These are phyloP conservation scores for Neurospora sp. DNA, from an alignment of 495 filamentous ascomycete genomes.

Conservation along the genomic window DNA sequence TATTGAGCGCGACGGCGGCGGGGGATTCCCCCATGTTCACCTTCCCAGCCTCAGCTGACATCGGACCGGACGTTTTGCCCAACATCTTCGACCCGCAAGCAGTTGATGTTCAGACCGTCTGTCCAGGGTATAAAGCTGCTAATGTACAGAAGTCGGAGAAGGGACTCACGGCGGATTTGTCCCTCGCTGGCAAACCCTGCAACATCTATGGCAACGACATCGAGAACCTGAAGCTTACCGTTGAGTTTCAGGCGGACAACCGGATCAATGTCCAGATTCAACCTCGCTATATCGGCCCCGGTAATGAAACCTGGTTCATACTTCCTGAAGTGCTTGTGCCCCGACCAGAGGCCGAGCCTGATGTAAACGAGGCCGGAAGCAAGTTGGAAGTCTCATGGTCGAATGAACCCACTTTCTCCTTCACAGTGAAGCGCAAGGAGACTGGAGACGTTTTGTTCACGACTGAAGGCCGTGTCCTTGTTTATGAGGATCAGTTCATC, in stretches of 20 bases:
- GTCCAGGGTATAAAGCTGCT: slow-evolving; percentile 63
- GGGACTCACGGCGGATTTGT: slow-evolving; percentile 52
- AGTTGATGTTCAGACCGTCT: slow-evolving; percentile 59
- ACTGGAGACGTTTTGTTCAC: slow-evolving; percentile 64
- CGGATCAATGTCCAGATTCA: slow-evolving; percentile 72
- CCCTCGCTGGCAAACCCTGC: slow-evolving; percentile 56
- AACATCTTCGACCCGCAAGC: slow-evolving; percentile 67
- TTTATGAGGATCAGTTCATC: slow-evolving; percentile 78
- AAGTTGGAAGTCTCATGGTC: slow-evolving; percentile 51
- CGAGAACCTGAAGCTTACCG: slow-evolving; percentile 49
- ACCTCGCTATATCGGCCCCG: slow-evolving; percentile 51
- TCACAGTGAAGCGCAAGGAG: slow-evolving; percentile 52
- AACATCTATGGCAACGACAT: slow-evolving; percentile 68
- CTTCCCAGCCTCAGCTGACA: slow-evolving; percentile 45
- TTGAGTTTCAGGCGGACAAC: slow-evolving; percentile 61
- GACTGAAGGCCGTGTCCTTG: slow-evolving; percentile 52
- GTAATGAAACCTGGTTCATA: slow-evolving; percentile 59
- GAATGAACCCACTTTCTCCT: slow-evolving; percentile 63
- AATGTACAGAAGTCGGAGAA: slow-evolving; percentile 43
- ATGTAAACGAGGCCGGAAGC: slow-evolving; percentile 19
- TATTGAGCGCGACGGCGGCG: neutral
- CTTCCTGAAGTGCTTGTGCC: slow-evolving; percentile 56
- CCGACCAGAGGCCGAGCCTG: slow-evolving; percentile 39
- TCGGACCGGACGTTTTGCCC: slow-evolving; percentile 51
- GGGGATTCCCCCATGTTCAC: slow-evolving; percentile 15